Percentiles rank a stretch among this genome's conserved stretches.
Conservation (phyloP, 805 yeast genomes). For the Metschnikowia corniflorae region DNA sequence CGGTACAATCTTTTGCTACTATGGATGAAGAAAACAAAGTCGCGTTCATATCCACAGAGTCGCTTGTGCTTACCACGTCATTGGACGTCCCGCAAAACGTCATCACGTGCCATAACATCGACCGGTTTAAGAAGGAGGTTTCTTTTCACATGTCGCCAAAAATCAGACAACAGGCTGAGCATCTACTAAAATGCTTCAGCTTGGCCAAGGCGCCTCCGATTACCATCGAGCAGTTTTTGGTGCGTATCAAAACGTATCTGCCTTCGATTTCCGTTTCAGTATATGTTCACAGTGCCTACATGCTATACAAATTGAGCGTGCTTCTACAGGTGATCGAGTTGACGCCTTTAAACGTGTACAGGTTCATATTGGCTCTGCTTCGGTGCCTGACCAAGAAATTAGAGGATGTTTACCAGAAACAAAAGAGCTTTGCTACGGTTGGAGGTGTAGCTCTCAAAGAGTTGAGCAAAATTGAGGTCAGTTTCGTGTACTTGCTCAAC, state of each 20-base stretch:
- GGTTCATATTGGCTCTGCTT: conserved; percentile 37
- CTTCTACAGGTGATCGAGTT: conserved; percentile 32
- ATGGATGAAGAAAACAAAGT: not conserved
- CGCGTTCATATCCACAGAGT: conserved; percentile 23
- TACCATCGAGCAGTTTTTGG: conserved; percentile 32
- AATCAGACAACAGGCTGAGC: conserved; percentile 24
- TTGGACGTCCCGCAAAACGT: conserved; percentile 17
- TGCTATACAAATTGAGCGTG: conserved; percentile 35
- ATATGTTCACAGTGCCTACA: conserved; percentile 37
- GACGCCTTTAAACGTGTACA: conserved; percentile 35
- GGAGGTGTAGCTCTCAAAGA: conserved; percentile 44
- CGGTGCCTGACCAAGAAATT: conserved; percentile 40
- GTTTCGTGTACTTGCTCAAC: conserved; percentile 46
- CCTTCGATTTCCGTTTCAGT: conserved; percentile 37
- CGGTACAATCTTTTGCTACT: not conserved
- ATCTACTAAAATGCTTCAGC: conserved; percentile 30
- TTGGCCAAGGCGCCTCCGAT: conserved; percentile 34
- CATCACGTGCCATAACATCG: conserved; percentile 15
- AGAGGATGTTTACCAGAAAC: conserved; percentile 45
- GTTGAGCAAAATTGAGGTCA: conserved; percentile 46
- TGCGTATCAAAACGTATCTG: conserved; percentile 38
- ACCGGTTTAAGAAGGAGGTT: conserved; percentile 23
- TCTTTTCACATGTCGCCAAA: conserved; percentile 17
- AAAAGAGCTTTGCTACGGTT: conserved; percentile 40
- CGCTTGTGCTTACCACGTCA: conserved; percentile 17